Base-by-base conservation (phyloP, 495 filamentous ascomycete genomes). In the Xylaria sp. region DNA sequence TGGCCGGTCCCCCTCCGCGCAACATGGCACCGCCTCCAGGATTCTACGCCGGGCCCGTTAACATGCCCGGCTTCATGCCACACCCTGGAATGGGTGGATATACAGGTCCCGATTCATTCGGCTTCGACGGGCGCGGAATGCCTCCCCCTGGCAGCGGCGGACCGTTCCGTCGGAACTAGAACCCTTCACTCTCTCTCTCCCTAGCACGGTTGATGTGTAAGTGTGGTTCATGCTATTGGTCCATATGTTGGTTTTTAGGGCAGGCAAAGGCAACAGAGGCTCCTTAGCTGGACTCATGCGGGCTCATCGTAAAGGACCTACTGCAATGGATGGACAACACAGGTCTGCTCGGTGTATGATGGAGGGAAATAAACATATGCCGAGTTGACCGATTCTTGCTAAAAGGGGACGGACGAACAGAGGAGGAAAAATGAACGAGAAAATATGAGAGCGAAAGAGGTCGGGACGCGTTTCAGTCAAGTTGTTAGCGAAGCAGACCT, bases 81-180 rank as follows among this genome's bases (percentile, higher is more conserved):
- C 82, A 80, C 9, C 84, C 82, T 7, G 81, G 79, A 7, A 85
- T 88, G 80, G 81, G 80, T 57, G 81, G 81, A 1, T 87, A 85
- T 71, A 83, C 81, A 63, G 84, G 81, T 8, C 84, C 84, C 5
- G 85, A 82, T n/a, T 82, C 78, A 17, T 76, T 76, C 48, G 82
- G 80, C 6, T 84, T 81, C 71, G 83, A 85, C 72, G 81, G 81
- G 48, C 77, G 82, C 57, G 81, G 81, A 19, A 80, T 80, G 78
- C 80, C 80, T 61, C 82, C 82, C 9, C 80, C 82, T 52, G 76
- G 74, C 17, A 74, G 71, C 21, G 76, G 74, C 12, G 78, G 74
- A 11, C 70, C 74, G 44, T 81, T 77, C 70, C 78, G 80, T 66
- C 75, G 78, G 50, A 78, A 78, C 61, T 80, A 76, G 71, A 53